These are phyloP conservation scores for Vigna hirtella DNA, from an alignment of 306 rosid species.

Conservation along the genomic window DNA sequence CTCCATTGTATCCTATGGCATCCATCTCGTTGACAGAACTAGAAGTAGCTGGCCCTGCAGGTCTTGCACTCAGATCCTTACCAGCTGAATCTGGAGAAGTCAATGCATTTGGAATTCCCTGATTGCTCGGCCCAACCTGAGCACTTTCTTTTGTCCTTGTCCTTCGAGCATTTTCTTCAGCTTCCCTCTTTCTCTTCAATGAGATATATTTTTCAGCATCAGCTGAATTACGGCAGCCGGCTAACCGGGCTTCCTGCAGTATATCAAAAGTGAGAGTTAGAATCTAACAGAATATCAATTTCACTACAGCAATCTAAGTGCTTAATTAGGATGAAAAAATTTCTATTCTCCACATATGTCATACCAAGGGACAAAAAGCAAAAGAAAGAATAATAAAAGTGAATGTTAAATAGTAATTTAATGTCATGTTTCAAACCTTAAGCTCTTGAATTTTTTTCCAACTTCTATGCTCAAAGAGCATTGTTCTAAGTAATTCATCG, in stretches of 20 bases:
- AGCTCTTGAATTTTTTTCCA: conserved; percentile 81
- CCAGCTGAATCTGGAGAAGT: conserved; percentile 63
- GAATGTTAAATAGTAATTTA: conserved; percentile 6
- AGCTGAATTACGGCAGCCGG: conserved; percentile 76
- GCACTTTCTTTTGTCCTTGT: conserved; percentile 63
- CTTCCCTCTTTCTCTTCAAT: conserved; percentile 71
- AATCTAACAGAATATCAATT: too few species aligned
- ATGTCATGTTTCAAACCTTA: conserved; percentile 66
- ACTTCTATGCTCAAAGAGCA: conserved; percentile 69
- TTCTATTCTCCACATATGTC: neutral
- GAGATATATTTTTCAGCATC: conserved; percentile 79
- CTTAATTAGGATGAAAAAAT: neutral
- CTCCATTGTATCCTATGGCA: conserved; percentile 66
- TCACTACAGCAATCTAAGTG: too few species aligned
- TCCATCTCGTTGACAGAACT: conserved; percentile 69
- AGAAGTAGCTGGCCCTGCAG: conserved; percentile 65
- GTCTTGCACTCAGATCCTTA: conserved; percentile 70
- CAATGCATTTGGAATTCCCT: conserved; percentile 67
- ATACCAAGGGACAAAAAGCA: too few species aligned
- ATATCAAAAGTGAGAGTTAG: neutral
- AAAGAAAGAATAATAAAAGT: neutral
- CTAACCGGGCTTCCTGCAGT: conserved; percentile 78
- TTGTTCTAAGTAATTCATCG: conserved; percentile 68
- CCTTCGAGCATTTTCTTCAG: conserved; percentile 68
- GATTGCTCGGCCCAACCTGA: conserved; percentile 72